Evolutionary conservation across 768 basidiomycete species (phyloP).

Genomic region (Paxillus involutus): DNA sequence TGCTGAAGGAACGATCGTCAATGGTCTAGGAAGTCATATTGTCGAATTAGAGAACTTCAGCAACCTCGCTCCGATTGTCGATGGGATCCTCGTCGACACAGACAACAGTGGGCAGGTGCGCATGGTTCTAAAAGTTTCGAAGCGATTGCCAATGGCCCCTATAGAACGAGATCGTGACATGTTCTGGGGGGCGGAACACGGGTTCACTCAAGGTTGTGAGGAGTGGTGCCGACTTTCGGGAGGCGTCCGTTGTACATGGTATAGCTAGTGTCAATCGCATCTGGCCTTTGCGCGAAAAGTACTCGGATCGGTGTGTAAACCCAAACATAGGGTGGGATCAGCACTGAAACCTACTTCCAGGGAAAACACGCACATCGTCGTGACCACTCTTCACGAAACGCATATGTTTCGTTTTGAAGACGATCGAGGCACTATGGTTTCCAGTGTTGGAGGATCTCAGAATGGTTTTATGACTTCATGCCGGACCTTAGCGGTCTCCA

Average conservation of each 20-base stretch:
- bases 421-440: conserved; percentile 13
- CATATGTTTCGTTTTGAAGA: conserved; percentile 52
- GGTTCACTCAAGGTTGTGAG: conserved; percentile 78
- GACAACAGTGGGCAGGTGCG: conserved; percentile 71
- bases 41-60: conserved; percentile 62
- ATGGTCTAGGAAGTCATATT: conserved; percentile 55
- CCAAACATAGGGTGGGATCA: neutral
- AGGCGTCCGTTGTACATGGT: conserved; percentile 57
- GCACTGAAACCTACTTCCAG: conserved; percentile 31
- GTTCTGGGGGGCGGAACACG: conserved; percentile 76
- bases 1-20: conserved; percentile 47
- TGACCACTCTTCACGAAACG: conserved; percentile 58
- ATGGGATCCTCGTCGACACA: conserved; percentile 72
- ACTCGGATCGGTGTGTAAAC: conserved; percentile 47
- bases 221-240: conserved; percentile 79
- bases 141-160: neutral
- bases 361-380: conserved; percentile 53
- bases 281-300: conserved; percentile 57
- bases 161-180: conserved; percentile 81
- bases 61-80: conserved; percentile 83
- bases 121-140: neutral
- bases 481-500: conserved; percentile 66
- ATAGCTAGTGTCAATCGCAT: conserved; percentile 55
- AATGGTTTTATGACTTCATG: conserved; percentile 48
- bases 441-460: conserved; percentile 35